These are phyloP conservation scores for Ustilago sp. DNA, from an alignment of 1,284 basidiomycete genomes.

Conservation along the genomic window DNA sequence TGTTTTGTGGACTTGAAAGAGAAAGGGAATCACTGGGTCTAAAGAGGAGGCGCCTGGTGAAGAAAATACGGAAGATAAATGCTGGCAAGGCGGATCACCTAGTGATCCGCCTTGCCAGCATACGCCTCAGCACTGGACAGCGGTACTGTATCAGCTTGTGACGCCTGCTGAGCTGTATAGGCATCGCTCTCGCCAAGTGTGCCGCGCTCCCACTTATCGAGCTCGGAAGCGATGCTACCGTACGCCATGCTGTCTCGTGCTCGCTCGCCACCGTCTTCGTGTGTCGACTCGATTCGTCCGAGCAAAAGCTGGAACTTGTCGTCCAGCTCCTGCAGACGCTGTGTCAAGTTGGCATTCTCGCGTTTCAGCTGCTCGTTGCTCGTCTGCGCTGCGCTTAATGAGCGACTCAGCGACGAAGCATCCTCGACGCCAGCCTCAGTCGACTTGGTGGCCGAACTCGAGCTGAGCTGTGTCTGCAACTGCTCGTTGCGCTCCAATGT, in stretches of 20 bases:
- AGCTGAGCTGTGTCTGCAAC: slow-evolving; percentile 43
- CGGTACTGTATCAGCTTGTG: slow-evolving; percentile 13
- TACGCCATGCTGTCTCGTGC: slow-evolving; percentile 49
- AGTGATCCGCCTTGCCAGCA: slow-evolving; percentile 26
- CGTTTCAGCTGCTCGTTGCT: slow-evolving; percentile 57
- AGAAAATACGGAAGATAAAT: background rate
- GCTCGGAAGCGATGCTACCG: slow-evolving; percentile 60
- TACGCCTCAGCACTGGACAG: slow-evolving; percentile 44
- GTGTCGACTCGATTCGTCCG: slow-evolving; percentile 53
- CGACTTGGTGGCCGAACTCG: slow-evolving; percentile 5
- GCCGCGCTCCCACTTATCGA: slow-evolving; percentile 63
- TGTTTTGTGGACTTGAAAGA: background rate
- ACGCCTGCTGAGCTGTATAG: slow-evolving; percentile 6
- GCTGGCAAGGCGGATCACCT: background rate
- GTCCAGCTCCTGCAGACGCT: slow-evolving; percentile 57
- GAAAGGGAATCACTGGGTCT: slow-evolving; percentile 4
- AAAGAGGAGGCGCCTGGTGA: background rate
- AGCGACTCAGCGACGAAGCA: slow-evolving; percentile 21
- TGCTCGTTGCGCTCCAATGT: slow-evolving; percentile 57
- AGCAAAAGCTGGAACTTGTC: slow-evolving; percentile 62
- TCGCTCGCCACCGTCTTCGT: slow-evolving; percentile 44
- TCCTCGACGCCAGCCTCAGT: slow-evolving; percentile 15
- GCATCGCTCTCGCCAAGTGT: slow-evolving; percentile 28
- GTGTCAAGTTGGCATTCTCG: slow-evolving; percentile 55
- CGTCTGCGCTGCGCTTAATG: slow-evolving; percentile 38